A percentile compares a stretch with the other conserved stretches of the same genome.
Evolutionary conservation across 2,329 filamentous ascomycete genomes (phyloP).

Genomic region (Hypomyces rosellus): DNA sequence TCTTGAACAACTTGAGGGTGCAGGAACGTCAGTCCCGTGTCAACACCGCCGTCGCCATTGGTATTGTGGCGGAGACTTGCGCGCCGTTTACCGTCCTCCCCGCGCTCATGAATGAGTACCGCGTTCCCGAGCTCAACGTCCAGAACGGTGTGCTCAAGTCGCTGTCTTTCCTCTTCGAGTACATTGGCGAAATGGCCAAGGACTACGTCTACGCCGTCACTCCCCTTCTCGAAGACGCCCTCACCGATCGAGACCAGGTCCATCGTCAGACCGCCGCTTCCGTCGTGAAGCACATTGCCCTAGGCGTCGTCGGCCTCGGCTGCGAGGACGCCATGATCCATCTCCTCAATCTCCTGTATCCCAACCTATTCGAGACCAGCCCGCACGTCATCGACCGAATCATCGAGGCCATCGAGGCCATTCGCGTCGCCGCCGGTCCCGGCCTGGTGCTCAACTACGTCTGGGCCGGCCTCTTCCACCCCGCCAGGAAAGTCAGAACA

Average conservation of each 20-base stretch:
- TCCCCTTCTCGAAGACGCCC: constrained; percentile 87
- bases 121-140: constrained; percentile 95
- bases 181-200: constrained; percentile 99
- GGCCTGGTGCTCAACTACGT: constrained; percentile 96
- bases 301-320: constrained; percentile 94
- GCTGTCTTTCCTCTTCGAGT: constrained; percentile 94
- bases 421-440: constrained; percentile 86
- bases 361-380: constrained; percentile 95
- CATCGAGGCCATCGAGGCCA: constrained; percentile 93
- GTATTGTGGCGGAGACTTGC: constrained; percentile 97
- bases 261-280: constrained; percentile 94
- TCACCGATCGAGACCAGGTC: constrained; percentile 96
- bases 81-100: constrained; percentile 98
- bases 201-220: constrained; percentile 99
- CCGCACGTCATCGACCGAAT: constrained; percentile 98
- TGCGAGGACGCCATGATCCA: constrained; percentile 99
- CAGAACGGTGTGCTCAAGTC: constrained; percentile 98
- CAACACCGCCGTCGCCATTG: constrained; percentile 96
- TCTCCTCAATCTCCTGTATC: constrained; percentile 90
- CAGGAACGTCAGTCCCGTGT: constrained; percentile 97
- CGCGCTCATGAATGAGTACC: constrained; percentile 98
- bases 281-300: constrained; percentile 94
- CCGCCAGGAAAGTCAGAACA: constrained; percentile 84
- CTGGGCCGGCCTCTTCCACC: constrained; percentile 96
- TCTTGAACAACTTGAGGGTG: constrained; percentile 93